Evolutionary conservation across 2,329 filamentous ascomycete species (phyloP), one percentile per base, ranked within the genome.

Genomic region (Stenocarpella maydis): DNA sequence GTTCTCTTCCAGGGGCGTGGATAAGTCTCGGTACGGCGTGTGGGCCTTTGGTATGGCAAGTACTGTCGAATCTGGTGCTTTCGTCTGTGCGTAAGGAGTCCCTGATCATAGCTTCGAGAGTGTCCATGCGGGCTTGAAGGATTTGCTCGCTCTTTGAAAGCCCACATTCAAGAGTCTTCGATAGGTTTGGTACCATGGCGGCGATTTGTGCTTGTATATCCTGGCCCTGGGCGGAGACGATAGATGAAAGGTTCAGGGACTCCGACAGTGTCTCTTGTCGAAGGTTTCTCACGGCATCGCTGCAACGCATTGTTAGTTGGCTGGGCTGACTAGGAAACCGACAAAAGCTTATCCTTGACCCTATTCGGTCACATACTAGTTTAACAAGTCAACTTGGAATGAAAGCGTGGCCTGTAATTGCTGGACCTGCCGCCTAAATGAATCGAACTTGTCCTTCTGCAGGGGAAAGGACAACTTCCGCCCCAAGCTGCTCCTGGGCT

Each of bases 371-470:
- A 31, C 55, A 6, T 61, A 61, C 55, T 47, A 47, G 9, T 63
- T 63, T 41, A 63, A 3, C 4, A 63, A 15, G 12, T 34, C 58
- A 4, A 63, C 8, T 7, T 63, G 58, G 4, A 9, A 47, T 1
- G 58, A 63, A 2, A 63, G 58, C 1, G 41, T 34, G n/a, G 28
- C 1, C 3, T 63, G 58, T 15, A 63, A 6, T 1, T 63, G 6
- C 0, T 63, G 41, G 1, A 63, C 3, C 41, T 47, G 58, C 17
- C 28, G 43, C 19, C 41, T 24, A 6, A 63, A 63, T 0, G 8
- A 24, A 2, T 63, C 58, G 9, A 63, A 63, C 2, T 37, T 63
- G n/a, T 63, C 58, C 43, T 63, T 63, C 43, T 63, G 58, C 4
- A 61, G 5, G 2, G 55, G 55, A 8, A 9, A 61, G 1, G 55